Evolutionary conservation across 495 filamentous ascomycete species (phyloP), one percentile per base, ranked within the genome.

Genomic region (Lineolata rhizophorae): DNA sequence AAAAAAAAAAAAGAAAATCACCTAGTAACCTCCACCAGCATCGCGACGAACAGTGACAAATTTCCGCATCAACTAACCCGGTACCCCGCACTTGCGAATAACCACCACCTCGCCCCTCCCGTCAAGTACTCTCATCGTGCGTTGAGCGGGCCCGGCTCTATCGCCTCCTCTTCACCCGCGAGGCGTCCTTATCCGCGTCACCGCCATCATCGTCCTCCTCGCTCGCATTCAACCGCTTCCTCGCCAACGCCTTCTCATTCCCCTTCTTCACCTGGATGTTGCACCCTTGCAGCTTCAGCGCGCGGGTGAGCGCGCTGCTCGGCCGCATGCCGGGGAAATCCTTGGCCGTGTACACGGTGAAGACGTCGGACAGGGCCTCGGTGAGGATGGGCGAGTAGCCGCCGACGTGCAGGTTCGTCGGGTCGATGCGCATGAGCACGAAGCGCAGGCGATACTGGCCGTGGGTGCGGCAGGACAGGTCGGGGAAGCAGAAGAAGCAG

Each of bases 241-340:
- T 40, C 26, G 47, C 46, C 31, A 47, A 21, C 10, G 51, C 46
- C 50, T 65, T 73, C 35, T 77, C 70, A 37, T 76, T 78, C n/a
- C 76, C 76, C 47, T 82, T 82, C 57, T 80, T 82, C 34, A 80
- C 76, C 32, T 71, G 70, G 40, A 82, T 80, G 22, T 76, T 59
- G 38, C 74, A 75, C 18, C 76, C 76, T 53, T 82, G 76, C 41
- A 67, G 57, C 48, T 78, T 76, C 32, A 82, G 51, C 18, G 62
- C 56, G 48, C 73, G 74, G 17, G 75, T 76, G 20, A 82, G 46
- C 15, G 59, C 52, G 16, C 71, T 76, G 46, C 70, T 76, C 0
- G 72, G 70, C 33, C 70, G 59, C 87, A 95, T 93, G 5, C 87
- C 85, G 0, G 81, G 80, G 40, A 95, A 95, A 49, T 94, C 85